Evolutionary conservation across 495 filamentous ascomycete species (phyloP).

Genomic region (Rhizodiscina lignyota): DNA sequence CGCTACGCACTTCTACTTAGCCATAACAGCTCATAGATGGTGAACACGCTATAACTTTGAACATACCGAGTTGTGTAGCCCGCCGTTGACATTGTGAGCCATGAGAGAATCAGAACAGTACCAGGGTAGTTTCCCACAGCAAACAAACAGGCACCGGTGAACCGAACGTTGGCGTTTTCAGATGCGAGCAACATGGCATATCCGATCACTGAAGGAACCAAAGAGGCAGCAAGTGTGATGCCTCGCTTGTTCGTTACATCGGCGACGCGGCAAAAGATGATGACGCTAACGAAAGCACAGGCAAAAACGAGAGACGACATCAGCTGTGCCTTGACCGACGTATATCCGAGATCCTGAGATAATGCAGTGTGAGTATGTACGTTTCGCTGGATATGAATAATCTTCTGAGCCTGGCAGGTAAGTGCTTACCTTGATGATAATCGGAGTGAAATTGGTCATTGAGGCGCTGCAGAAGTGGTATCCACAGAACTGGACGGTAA

Average conservation of each 20-base stretch:
- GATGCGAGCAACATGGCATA: conserved; percentile 1
- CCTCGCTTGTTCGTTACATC: conserved; percentile 3
- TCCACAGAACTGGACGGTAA: background rate
- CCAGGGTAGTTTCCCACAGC: conserved; percentile 1
- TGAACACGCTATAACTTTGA: too few species aligned
- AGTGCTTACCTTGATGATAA: too few species aligned
- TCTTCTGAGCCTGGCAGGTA: too few species aligned
- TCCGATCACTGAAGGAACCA: background rate
- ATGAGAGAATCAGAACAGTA: conserved; percentile 1
- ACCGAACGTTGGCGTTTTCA: background rate
- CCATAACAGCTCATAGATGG: too few species aligned
- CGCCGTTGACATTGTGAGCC: conserved; percentile 1
- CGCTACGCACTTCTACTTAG: too few species aligned
- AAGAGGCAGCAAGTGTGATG: background rate
- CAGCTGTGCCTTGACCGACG: background rate
- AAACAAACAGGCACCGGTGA: conserved; percentile 1
- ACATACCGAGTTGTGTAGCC: conserved; percentile 2
- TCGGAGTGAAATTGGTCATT: conserved; percentile 2
- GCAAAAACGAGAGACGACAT: conserved; percentile 3
- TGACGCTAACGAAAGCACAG: conserved; percentile 1
- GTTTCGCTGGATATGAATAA: too few species aligned
- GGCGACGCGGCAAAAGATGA: background rate
- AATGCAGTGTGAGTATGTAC: too few species aligned
- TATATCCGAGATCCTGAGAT: conserved; percentile 4
- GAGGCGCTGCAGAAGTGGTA: background rate